Base-by-base conservation (phyloP, 2,329 filamentous ascomycete genomes). In the Penicillium sp. region DNA sequence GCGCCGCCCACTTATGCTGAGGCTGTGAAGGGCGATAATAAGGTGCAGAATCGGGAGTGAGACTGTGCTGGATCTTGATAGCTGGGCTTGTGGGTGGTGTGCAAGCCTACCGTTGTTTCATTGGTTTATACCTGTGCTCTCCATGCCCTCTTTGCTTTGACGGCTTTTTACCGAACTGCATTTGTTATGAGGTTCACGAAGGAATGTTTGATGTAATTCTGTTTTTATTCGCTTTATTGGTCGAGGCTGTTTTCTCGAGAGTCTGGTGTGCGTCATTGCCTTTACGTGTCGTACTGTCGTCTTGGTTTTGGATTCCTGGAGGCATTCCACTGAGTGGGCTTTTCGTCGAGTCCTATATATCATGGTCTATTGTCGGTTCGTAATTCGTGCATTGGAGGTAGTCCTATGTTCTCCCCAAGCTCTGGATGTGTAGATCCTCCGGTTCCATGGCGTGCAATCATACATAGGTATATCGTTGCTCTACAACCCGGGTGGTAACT, bases 1-100 rank as follows among this genome's bases (percentile, higher is more conserved):
- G 56, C 59, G 58, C 91, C 92, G 35, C 92, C 93, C 3, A 89
- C 86, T 12, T 97, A 97, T 70, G 87, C 88, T 13, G 89, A 96
- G 72, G 92, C 89, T 40, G 86, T 96, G 51, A 86, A 85, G 63
- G 90, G 89, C 1, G 92, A 97, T 66, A 75, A 96, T 72, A 97
- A 97, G 80, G 78, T 96, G 42, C 93, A 97, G 78, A 78, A 71
- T 14, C 76, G 79, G 49, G 79, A 83, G 52, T 83, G 77, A 67
- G 45, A 36, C 18, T 25, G 30, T 33, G 18, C 9, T 22, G 29
- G 8, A 13, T 38, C 27, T 25, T 18, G 16, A 4, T 28, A 30
- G 27, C 42, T 43, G 30, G 19, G 14, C 10, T 27, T 13, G 29
- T 16, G 28, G 33, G 19, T 27, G 19, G 29, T 27, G n/a, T n/a